Conservation (phyloP, 2,329 filamentous ascomycete genomes). For the Exophiala sideris region DNA sequence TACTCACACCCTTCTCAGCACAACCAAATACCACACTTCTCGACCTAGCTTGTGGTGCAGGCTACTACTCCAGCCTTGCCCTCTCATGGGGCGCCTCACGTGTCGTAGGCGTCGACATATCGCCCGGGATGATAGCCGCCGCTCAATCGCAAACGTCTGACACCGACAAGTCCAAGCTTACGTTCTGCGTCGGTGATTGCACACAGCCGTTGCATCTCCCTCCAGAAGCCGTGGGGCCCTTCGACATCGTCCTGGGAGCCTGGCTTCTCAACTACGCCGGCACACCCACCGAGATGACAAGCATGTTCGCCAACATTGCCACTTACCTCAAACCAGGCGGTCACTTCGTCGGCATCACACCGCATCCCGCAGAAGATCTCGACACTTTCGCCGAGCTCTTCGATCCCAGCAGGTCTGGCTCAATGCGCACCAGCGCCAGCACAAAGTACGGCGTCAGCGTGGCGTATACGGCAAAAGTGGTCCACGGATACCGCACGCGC, state of each 20-base stretch:
- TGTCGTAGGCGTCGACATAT: slow-evolving; percentile 39
- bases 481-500: slow-evolving; percentile 10
- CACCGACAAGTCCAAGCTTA: not conserved
- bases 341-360: slow-evolving; percentile 34
- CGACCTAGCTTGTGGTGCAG: slow-evolving; percentile 40
- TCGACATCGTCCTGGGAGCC: slow-evolving; percentile 37
- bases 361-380: slow-evolving; percentile 27
- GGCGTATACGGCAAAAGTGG: not conserved
- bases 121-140: slow-evolving; percentile 34
- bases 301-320: slow-evolving; percentile 37
- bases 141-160: slow-evolving; percentile 19
- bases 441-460: slow-evolving; percentile 12
- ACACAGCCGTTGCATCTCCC: slow-evolving; percentile 26
- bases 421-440: slow-evolving; percentile 14
- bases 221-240: slow-evolving; percentile 26
- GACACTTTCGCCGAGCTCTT: slow-evolving; percentile 22
- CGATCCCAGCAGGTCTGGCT: slow-evolving; percentile 11
- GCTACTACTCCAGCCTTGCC: slow-evolving; percentile 35
- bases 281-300: slow-evolving; percentile 30
- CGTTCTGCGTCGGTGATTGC: slow-evolving; percentile 29
- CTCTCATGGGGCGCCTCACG: slow-evolving; percentile 35
- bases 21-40: slow-evolving; percentile 27
- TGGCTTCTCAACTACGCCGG: slow-evolving; percentile 41
- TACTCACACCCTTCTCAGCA: slow-evolving; percentile 4
- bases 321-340: slow-evolving; percentile 37